These are phyloP conservation scores for Fusarium sambucinum DNA, from an alignment of 2,329 filamentous ascomycete genomes.

Conservation along the genomic window DNA sequence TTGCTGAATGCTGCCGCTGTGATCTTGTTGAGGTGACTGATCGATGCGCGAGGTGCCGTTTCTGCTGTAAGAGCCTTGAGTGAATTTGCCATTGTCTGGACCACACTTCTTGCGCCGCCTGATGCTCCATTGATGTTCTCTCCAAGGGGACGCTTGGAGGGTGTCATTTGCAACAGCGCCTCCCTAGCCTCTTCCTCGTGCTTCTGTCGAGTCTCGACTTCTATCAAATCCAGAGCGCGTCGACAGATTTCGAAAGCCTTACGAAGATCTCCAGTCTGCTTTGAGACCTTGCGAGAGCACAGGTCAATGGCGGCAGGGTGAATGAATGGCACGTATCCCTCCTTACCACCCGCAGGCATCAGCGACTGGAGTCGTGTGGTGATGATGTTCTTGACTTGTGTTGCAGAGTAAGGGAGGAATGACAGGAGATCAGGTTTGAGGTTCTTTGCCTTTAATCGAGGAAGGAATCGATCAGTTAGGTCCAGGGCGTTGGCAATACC, in stretches of 20 bases:
- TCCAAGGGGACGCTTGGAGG: conserved; percentile 80
- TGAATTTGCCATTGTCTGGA: conserved; percentile 65
- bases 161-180: conserved; percentile 69
- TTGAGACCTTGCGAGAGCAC: conserved; percentile 93
- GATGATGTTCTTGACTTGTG: conserved; percentile 89
- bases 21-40: conserved; percentile 91
- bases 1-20: conserved; percentile 92
- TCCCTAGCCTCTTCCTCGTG: conserved; percentile 73
- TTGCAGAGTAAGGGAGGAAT: conserved; percentile 90
- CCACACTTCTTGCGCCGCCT: conserved; percentile 57
- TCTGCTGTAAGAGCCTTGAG: conserved; percentile 75
- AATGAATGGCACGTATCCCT: conserved; percentile 83
- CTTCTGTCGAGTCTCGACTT: conserved; percentile 82
- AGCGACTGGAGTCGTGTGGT: conserved; percentile 83
- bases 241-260: conserved; percentile 96
- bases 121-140: conserved; percentile 80
- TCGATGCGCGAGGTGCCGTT: conserved; percentile 88
- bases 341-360: conserved; percentile 65
- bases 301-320: conserved; percentile 95
- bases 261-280: conserved; percentile 91
- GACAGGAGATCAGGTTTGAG: conserved; percentile 90
- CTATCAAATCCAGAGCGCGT: conserved; percentile 88
- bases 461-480: conserved; percentile 93
- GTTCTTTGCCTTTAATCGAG: conserved; percentile 91
- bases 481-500: conserved; percentile 97